Percentiles rank a stretch among this genome's conserved stretches.
These are phyloP conservation scores for Micractinium conductrix DNA, from an alignment of 139 green algal species.

Conservation along the genomic window DNA sequence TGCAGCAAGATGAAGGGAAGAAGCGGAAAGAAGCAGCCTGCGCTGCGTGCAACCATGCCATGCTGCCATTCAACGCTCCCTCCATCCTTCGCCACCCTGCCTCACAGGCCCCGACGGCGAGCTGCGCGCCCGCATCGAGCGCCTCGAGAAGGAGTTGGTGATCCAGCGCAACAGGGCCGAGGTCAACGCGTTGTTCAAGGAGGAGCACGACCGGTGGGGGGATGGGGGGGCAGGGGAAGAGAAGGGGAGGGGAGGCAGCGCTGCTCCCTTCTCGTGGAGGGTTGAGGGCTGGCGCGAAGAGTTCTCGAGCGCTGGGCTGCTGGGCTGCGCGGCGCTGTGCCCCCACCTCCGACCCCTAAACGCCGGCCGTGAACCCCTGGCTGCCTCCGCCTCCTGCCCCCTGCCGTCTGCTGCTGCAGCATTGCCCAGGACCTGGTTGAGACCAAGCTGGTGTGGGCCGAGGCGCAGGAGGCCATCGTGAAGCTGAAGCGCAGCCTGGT, in stretches of 20 bases:
- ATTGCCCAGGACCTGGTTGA: constrained; percentile 47
- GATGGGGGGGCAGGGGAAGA: background rate
- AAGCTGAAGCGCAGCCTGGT: constrained; percentile 44
- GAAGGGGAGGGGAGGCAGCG: no score
- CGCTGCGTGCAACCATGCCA: no score
- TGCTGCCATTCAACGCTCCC: background rate
- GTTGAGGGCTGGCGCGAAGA: no score
- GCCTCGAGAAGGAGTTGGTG: constrained; percentile 43
- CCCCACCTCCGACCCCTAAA: no score
- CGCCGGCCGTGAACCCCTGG: no score
- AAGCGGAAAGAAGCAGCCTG: no score
- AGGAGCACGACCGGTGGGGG: constrained; percentile 45
- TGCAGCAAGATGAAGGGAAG: no score
- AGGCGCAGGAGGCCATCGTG: constrained; percentile 50
- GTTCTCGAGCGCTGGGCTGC: no score
- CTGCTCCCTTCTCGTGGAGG: no score
- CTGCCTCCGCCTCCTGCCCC: no score
- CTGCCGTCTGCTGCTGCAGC: no score
- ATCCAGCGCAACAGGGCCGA: constrained; percentile 43
- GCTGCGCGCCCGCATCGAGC: constrained; percentile 32
- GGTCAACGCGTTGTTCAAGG: constrained; percentile 50
- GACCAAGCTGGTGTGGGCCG: constrained; percentile 49
- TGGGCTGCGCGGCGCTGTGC: background rate
- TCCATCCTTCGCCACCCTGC: background rate
- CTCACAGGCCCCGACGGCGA: constrained; percentile 34